Conservation (phyloP, 1,139 yeast species). For the Yamadazyma friedrichii region DNA sequence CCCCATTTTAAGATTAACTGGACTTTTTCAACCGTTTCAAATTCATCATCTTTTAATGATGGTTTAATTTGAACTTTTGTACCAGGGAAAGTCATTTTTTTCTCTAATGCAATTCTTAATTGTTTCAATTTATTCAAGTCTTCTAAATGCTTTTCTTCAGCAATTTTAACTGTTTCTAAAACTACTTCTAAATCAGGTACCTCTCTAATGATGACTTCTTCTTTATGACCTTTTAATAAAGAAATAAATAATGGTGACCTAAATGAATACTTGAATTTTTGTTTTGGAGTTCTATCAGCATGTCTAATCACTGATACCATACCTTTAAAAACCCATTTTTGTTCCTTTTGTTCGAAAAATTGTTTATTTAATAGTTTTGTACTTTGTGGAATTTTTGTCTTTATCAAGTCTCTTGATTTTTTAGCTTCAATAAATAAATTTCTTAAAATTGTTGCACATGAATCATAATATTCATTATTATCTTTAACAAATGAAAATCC, state of each 20-base stretch:
- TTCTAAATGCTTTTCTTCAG: constrained; percentile 76
- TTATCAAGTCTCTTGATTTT: constrained; percentile 41
- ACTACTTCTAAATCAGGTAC: constrained; percentile 85
- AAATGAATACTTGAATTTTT: constrained; percentile 94
- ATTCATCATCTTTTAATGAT: constrained; percentile 58
- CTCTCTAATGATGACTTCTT: constrained; percentile 92
- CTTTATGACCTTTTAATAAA: constrained; percentile 87
- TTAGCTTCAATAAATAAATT: constrained; percentile 65
- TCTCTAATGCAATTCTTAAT: constrained; percentile 78
- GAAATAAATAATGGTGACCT: constrained; percentile 84
- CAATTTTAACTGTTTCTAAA: constrained; percentile 77
- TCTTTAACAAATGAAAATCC: constrained; percentile 98
- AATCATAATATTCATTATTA: constrained; percentile 80
- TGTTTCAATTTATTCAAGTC: constrained; percentile 75
- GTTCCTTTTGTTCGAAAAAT: constrained; percentile 74
- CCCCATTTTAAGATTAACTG: constrained; percentile 98
- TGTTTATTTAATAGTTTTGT: constrained; percentile 37
- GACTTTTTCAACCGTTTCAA: constrained; percentile 81
- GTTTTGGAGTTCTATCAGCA: constrained; percentile 99
- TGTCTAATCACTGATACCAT: constrained; percentile 90
- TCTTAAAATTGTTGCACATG: constrained; percentile 76
- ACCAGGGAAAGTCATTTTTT: constrained; percentile 89
- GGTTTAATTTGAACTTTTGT: constrained; percentile 97
- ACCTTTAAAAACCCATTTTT: constrained; percentile 97
- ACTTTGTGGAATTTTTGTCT: constrained; percentile 38